phyloP scores from a whole-genome alignment of 495 filamentous ascomycete genomes.

The Aspergillus diversus region DNA sequence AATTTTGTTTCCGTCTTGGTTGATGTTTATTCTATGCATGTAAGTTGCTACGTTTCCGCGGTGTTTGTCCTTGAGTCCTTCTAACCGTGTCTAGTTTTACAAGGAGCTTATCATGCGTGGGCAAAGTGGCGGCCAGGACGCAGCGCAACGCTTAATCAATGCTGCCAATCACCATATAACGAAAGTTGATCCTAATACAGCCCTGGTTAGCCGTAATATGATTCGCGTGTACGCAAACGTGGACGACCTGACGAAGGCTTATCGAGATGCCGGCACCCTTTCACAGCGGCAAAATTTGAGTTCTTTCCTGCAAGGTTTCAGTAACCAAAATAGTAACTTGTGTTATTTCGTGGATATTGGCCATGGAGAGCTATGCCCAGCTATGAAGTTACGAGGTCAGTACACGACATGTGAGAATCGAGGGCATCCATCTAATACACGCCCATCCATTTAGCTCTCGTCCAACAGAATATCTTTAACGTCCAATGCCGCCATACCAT shows the following conservation, averaged over 20 bases:
- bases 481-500: constrained; percentile 33
- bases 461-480: constrained; percentile 29
- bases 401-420: not conserved
- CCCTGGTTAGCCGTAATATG: constrained; percentile 23
- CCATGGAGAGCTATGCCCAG: constrained; percentile 37
- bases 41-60: constrained; percentile 11
- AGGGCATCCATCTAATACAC: not conserved
- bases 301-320: constrained; percentile 37
- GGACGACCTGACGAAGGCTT: constrained; percentile 33
- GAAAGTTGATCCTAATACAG: constrained; percentile 13
- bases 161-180: constrained; percentile 17
- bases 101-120: constrained; percentile 26
- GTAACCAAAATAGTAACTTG: constrained; percentile 29
- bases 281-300: constrained; percentile 18
- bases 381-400: constrained; percentile 35
- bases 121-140: constrained; percentile 30
- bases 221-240: constrained; percentile 38
- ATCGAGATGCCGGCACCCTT: constrained; percentile 22
- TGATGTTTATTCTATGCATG: constrained; percentile 39
- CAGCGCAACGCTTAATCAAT: constrained; percentile 22
- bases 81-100: constrained; percentile 21
- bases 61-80: not conserved
- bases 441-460: constrained; percentile 20
- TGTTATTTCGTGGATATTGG: constrained; percentile 40
- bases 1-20: constrained; percentile 35